phyloP scores from a whole-genome alignment of 305 asterid genomes.

The Nicotiana rustica region DNA sequence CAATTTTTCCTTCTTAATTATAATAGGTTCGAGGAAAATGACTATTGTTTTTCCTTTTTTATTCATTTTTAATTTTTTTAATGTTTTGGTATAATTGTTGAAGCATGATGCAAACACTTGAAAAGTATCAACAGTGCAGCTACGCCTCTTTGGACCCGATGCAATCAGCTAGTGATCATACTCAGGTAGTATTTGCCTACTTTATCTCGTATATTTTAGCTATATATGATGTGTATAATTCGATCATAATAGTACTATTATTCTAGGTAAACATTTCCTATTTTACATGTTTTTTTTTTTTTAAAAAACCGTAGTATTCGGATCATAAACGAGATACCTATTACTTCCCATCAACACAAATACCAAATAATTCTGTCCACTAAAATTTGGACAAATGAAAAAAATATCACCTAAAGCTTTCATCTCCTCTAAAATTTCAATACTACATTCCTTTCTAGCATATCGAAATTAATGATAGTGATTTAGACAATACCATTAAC shows the following conservation, averaged over 20 bases:
- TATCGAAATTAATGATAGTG: neutral
- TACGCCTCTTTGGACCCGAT: conserved; percentile 39
- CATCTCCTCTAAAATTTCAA: too few species aligned
- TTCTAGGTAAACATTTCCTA: neutral
- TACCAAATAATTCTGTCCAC: too few species aligned
- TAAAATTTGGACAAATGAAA: too few species aligned
- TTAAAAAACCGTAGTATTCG: too few species aligned
- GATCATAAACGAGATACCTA: too few species aligned
- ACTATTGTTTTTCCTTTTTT: too few species aligned
- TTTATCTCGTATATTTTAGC: neutral
- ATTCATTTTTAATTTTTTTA: neutral
- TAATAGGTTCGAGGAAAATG: too few species aligned
- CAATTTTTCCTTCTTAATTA: too few species aligned
- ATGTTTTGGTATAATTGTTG: neutral
- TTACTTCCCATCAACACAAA: too few species aligned
- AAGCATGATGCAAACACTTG: conserved; percentile 46
- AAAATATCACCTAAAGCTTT: too few species aligned
- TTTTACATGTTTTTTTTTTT: neutral
- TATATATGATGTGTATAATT: neutral
- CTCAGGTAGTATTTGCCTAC: conserved; percentile 33
- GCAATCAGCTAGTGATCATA: conserved; percentile 19
- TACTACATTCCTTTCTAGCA: neutral
- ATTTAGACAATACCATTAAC: neutral
- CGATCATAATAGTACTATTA: neutral
- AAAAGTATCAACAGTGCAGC: conserved; percentile 45